Evolutionary conservation across 306 rosid species (phyloP).

Genomic region (Malus domestica): ASM211411v1 NC_041797.1:4719501-4720000

Average conservation of each 20-base stretch:
- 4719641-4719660: conserved; percentile 21
- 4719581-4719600: conserved; percentile 45
- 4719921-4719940: neutral
- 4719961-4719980: neutral
- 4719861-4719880: neutral
- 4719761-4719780: conserved; percentile 13
- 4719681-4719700: neutral
- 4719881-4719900: neutral
- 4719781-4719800: rapidly evolving
- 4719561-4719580: conserved; percentile 24
- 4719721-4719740: neutral
- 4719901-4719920: neutral
- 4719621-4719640: conserved; percentile 37
- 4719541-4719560: neutral
- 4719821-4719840: neutral
- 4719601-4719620: conserved; percentile 33
- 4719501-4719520: conserved; percentile 36
- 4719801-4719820: rapidly evolving
- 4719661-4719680: neutral
- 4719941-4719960: neutral
- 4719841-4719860: neutral
- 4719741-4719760: neutral
- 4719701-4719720: neutral
- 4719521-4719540: conserved; percentile 50
- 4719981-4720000: neutral